Base-by-base conservation (phyloP, 257 asterid species). In the Capsicum pubescens region DNA sequence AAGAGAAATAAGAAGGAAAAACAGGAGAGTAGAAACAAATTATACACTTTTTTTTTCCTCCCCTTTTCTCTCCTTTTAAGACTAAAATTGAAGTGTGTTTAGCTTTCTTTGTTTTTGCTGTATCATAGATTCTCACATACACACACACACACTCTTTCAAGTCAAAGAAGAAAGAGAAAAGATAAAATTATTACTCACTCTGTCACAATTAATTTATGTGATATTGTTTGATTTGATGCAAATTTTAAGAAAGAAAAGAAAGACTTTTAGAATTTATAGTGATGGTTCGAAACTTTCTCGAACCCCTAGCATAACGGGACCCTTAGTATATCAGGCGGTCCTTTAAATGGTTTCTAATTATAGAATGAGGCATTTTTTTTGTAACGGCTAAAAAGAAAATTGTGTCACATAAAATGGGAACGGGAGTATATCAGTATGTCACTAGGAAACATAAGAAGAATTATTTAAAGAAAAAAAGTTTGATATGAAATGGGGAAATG, bases 31-130 rank as follows among this genome's bases (percentile, higher is more conserved):
- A 92, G 89, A 93, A 90, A 94, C 98, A 92, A 93, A 91, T 88
- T 91, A 82, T 83, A 81, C 91, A 88, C 98, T 76, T 91, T 94
- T 89, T 26, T 88, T 39, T 6, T 3, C 48, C 32, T 64, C 74
- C 63, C 86, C 86, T 87, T 90, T 91, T 92, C 97, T 90, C 94
- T 92, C 85, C 95, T 91, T 91, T 94, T 88, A 92, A 93, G 97
- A 90, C 90, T 83, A 85, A 84, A 81, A 91, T 88, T 89, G 89
- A 89, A 86, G 90, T 85, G 89, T 91, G 91, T 87, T 90, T 52
- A 15, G 90, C 93, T 94, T 95, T 88, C 91, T 92, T 91, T 92
- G 90, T 92, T 87, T 89, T 90, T 92, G 92, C 93, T 89, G 89
- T 89, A 93, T 83, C 84, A 82, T 64, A 91, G 93, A 95, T 91